These are phyloP conservation scores for Jatropha multifida DNA, from an alignment of 441 rosid species.

Conservation along the genomic window DNA sequence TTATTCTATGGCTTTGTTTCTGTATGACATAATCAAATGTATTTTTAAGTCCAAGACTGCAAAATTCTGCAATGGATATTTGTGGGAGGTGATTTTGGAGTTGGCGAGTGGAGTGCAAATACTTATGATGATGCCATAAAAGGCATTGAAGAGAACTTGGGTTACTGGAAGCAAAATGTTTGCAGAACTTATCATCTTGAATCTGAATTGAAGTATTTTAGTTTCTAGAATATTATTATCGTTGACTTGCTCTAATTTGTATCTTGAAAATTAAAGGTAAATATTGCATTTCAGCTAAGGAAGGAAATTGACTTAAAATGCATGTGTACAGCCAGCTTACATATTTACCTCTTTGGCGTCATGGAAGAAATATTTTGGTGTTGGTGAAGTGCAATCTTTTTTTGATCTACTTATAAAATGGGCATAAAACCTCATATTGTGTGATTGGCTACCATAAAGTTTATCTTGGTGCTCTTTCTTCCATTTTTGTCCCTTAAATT, in stretches of 20 bases:
- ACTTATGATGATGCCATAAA: not conserved
- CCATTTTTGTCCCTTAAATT: not conserved
- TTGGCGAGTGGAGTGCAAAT: not conserved
- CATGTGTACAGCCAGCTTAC: not conserved
- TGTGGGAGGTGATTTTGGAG: not conserved
- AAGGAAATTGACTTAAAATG: too few species aligned
- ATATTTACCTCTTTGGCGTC: not conserved
- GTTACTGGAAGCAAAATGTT: not conserved
- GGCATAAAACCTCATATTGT: not conserved
- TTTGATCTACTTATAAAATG: constrained; percentile 1
- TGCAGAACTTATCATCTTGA: not conserved
- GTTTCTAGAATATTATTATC: not conserved
- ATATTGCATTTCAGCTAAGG: not conserved
- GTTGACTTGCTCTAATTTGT: not conserved
- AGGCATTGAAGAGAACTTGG: not conserved
- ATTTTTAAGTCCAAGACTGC: not conserved
- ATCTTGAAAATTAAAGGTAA: not conserved
- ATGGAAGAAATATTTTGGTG: not conserved
- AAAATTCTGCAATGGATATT: not conserved
- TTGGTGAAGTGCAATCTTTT: constrained; percentile 10
- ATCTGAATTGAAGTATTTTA: not conserved
- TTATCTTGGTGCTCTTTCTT: not conserved
- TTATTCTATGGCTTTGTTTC: constrained; percentile 1
- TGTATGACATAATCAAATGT: not conserved
- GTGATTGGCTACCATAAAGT: not conserved